These are phyloP conservation scores for Conticribra weissflogii DNA, from an alignment of 108 stramenopile species.

Conservation along the genomic window DNA sequence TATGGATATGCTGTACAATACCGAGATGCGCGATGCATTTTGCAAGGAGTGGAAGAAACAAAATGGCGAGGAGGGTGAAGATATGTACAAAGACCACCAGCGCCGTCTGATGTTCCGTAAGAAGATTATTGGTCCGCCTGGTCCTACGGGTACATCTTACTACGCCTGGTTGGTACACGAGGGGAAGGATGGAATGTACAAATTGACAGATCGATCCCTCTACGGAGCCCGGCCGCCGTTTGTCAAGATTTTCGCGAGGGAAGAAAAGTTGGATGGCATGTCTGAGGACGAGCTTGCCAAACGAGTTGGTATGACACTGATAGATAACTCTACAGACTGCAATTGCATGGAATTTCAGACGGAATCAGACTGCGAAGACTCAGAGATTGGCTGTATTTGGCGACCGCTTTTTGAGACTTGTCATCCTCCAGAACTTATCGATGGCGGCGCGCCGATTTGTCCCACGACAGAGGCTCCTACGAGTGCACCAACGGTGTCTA, in stretches of 20 bases:
- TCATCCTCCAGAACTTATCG: slow-evolving; percentile 61
- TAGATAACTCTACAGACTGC: slow-evolving; percentile 58
- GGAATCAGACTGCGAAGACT: slow-evolving; percentile 51
- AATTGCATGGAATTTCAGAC: slow-evolving; percentile 57
- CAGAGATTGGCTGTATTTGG: slow-evolving; percentile 52
- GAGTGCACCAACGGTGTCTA: slow-evolving; percentile 50
- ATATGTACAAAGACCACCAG: slow-evolving; percentile 48
- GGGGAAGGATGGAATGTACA: slow-evolving; percentile 54
- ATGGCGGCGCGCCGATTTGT: slow-evolving; percentile 63
- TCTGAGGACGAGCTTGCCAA: slow-evolving; percentile 39
- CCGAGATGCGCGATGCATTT: slow-evolving; percentile 41
- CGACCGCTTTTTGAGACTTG: slow-evolving; percentile 51
- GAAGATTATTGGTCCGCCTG: slow-evolving; percentile 55
- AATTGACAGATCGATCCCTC: slow-evolving; percentile 55
- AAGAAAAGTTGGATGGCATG: slow-evolving; percentile 58
- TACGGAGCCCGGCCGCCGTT: slow-evolving; percentile 55
- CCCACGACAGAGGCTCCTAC: slow-evolving; percentile 54
- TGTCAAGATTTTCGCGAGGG: slow-evolving; percentile 51
- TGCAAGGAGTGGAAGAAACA: slow-evolving; percentile 54
- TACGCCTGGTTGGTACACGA: slow-evolving; percentile 8
- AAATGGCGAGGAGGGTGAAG: slow-evolving; percentile 54
- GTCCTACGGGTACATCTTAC: slow-evolving; percentile 46
- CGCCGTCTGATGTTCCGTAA: slow-evolving; percentile 41
- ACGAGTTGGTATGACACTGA: slow-evolving; percentile 24
- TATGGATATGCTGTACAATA: slow-evolving; percentile 56